These are phyloP conservation scores for Volvariella volvacea DNA, from an alignment of 1,284 basidiomycete species.

Conservation along the genomic window DNA sequence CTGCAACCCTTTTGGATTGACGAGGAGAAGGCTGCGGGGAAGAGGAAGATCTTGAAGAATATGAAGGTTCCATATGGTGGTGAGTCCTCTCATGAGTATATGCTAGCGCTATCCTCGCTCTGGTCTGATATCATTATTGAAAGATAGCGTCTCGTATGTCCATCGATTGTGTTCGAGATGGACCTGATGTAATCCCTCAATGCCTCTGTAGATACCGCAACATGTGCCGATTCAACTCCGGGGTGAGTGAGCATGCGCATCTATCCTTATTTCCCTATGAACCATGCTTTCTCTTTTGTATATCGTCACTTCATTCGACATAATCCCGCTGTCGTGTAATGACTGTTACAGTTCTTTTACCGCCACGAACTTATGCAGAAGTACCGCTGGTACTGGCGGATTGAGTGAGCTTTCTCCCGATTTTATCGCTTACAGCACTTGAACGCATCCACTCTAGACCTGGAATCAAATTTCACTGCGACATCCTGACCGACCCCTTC, in stretches of 20 bases:
- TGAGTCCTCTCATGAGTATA: neutral
- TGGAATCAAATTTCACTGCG: neutral
- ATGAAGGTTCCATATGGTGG: neutral
- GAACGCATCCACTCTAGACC: constrained; percentile 4
- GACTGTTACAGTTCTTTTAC: neutral
- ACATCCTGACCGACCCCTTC: neutral
- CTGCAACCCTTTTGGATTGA: neutral
- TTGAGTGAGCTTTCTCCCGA: neutral
- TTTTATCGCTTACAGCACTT: neutral
- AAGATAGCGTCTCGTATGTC: neutral
- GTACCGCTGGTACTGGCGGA: constrained; percentile 5
- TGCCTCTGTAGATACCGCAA: neutral
- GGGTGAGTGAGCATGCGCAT: neutral
- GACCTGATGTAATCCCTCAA: neutral
- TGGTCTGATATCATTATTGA: neutral
- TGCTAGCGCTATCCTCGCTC: neutral
- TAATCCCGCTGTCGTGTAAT: too few relatives aligned
- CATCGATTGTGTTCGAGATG: neutral
- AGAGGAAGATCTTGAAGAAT: neutral
- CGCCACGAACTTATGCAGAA: constrained; percentile 1
- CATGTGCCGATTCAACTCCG: neutral
- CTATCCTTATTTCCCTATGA: too few relatives aligned
- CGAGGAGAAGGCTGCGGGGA: neutral
- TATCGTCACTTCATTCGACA: neutral
- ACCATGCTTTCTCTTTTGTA: neutral